Evolutionary conservation across 208 protist genomes (phyloP).

Genomic region (Novymonas esmeraldas): DNA sequence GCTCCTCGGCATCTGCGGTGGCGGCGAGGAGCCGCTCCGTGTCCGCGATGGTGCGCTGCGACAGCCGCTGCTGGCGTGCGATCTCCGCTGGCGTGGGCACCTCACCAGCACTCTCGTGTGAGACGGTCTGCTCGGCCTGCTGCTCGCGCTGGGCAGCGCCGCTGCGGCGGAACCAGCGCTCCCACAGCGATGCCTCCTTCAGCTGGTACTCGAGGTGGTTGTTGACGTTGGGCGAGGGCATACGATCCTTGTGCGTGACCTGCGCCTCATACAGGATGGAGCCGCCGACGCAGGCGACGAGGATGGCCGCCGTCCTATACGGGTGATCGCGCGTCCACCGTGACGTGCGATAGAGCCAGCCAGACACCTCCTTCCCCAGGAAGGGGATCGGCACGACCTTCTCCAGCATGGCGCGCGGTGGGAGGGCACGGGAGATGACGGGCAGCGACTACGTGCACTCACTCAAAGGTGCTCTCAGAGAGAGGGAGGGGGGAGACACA

Average conservation of each 20-base stretch:
- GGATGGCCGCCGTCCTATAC: slow-evolving; percentile 47
- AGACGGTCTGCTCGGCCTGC: slow-evolving; percentile 2
- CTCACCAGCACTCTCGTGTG: not conserved
- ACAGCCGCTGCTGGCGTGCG: slow-evolving; percentile 18
- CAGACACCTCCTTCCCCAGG: slow-evolving; percentile 73
- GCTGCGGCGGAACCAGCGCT: slow-evolving; percentile 31
- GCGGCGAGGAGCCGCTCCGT: slow-evolving; percentile 51
- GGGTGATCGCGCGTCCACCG: slow-evolving; percentile 70
- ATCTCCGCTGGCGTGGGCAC: slow-evolving; percentile 14
- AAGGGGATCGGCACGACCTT: slow-evolving; percentile 88
- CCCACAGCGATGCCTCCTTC: slow-evolving; percentile 39
- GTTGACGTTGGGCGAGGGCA: slow-evolving; percentile 80
- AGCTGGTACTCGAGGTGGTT: slow-evolving; percentile 88
- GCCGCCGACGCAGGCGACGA: slow-evolving; percentile 47
- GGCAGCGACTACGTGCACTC: no score
- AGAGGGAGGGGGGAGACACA: no score
- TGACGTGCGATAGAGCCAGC: slow-evolving; percentile 83
- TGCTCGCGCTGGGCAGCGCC: slow-evolving; percentile 9
- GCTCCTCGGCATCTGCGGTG: slow-evolving; percentile 55
- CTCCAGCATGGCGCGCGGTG: slow-evolving; percentile 58
- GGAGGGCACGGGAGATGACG: not conserved
- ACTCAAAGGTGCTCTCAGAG: no score
- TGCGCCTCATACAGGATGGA: slow-evolving; percentile 79
- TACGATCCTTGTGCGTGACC: slow-evolving; percentile 79
- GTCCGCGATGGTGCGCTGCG: slow-evolving; percentile 44